phyloP scores from a whole-genome alignment of 768 basidiomycete genomes.

The Strobilomyces dryophilus region DNA sequence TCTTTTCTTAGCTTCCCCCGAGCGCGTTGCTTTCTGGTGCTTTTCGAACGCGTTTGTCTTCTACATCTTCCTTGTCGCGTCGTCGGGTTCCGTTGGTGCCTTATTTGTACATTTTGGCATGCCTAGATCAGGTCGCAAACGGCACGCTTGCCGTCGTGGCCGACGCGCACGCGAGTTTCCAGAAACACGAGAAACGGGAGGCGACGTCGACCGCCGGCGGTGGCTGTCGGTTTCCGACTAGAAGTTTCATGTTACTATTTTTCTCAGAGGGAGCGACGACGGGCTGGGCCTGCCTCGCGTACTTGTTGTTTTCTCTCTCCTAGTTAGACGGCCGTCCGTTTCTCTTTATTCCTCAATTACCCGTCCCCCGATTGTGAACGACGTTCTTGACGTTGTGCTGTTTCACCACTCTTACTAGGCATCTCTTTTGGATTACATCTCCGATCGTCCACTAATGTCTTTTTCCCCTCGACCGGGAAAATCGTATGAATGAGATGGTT shows the following conservation, averaged over 20 bases:
- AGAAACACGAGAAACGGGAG: background rate
- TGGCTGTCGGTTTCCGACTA: background rate
- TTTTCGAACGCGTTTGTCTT: slow-evolving; percentile 1
- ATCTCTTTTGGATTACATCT: background rate
- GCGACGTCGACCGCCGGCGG: slow-evolving; percentile 7
- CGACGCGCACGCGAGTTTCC: no score
- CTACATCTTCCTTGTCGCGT: slow-evolving; percentile 9
- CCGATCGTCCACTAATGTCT: background rate
- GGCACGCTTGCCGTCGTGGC: no score
- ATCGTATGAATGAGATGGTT: background rate
- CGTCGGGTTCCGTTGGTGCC: slow-evolving; percentile 20
- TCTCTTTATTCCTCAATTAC: background rate
- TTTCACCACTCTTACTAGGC: no score
- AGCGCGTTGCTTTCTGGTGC: background rate
- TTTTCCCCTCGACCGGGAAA: background rate
- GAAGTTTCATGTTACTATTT: background rate
- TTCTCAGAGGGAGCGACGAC: background rate
- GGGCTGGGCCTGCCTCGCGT: slow-evolving; percentile 21
- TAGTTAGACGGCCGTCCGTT: background rate
- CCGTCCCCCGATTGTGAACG: no score
- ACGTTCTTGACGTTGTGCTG: background rate
- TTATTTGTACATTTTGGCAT: slow-evolving; percentile 24
- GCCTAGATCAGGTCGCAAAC: slow-evolving; percentile 18
- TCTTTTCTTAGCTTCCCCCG: slow-evolving; percentile 1
- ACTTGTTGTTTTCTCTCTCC: background rate